Evolutionary conservation across 768 basidiomycete genomes (phyloP).

Genomic region (Xerocomus brunneocitrinus): DNA sequence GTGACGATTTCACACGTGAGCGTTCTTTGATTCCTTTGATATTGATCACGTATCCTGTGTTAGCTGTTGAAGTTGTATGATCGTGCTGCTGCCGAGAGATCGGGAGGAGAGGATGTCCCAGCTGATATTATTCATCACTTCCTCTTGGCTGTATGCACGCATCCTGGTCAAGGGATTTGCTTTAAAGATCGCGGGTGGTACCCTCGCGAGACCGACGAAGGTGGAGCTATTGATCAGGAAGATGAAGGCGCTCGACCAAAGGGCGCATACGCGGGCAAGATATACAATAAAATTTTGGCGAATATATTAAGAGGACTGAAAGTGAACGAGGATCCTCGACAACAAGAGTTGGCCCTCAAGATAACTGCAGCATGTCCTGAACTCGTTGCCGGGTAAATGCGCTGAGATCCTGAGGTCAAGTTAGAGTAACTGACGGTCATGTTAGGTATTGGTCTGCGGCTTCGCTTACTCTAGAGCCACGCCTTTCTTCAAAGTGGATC

Average conservation of each 20-base stretch:
- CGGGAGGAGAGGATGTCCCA: slow-evolving; percentile 50
- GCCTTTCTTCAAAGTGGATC: slow-evolving; percentile 88
- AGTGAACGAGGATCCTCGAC: slow-evolving; percentile 83
- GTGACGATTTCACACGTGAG: slow-evolving; percentile 58
- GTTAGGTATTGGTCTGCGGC: slow-evolving; percentile 68
- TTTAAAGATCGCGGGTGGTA: slow-evolving; percentile 93
- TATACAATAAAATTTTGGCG: slow-evolving; percentile 80
- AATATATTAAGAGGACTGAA: slow-evolving; percentile 71
- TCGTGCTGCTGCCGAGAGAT: slow-evolving; percentile 45
- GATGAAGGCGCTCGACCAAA: slow-evolving; percentile 31
- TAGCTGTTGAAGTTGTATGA: slow-evolving; percentile 77
- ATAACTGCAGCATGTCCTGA: slow-evolving; percentile 84
- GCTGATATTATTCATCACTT: slow-evolving; percentile 87
- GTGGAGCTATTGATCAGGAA: slow-evolving; percentile 35
- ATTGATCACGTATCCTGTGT: neutral
- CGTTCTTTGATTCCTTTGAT: neutral
- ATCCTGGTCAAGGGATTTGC: slow-evolving; percentile 79
- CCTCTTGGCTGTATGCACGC: slow-evolving; percentile 75
- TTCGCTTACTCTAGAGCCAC: slow-evolving; percentile 74
- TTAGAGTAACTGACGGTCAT: slow-evolving; percentile 10
- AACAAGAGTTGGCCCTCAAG: slow-evolving; percentile 79
- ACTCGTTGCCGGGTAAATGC: slow-evolving; percentile 66
- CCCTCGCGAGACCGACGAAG: slow-evolving; percentile 54
- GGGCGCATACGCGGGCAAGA: slow-evolving; percentile 37
- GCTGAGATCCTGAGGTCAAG: neutral